These are phyloP conservation scores for Elsinoe australis DNA, from an alignment of 2,329 filamentous ascomycete species.

Conservation along the genomic window DNA sequence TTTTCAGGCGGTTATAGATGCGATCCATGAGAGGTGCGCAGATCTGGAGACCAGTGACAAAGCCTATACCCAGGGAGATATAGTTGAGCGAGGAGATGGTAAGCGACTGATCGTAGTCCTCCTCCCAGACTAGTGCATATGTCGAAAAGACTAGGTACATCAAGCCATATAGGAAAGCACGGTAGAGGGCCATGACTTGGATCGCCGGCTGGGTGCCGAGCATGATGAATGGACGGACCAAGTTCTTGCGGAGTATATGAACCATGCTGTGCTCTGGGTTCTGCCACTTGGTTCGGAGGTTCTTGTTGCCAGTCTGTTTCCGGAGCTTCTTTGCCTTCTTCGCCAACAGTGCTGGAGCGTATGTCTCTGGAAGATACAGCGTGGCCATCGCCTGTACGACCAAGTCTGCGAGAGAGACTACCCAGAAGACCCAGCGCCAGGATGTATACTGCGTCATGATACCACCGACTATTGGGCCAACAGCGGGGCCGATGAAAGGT, in stretches of 20 bases:
- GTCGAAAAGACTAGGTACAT: slow-evolving; percentile 26
- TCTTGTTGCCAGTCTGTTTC: slow-evolving; percentile 28
- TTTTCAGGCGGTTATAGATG: slow-evolving; percentile 33
- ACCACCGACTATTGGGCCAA: slow-evolving; percentile 32
- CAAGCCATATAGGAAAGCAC: slow-evolving; percentile 24
- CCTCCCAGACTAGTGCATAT: slow-evolving; percentile 23
- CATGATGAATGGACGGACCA: slow-evolving; percentile 25
- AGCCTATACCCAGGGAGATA: slow-evolving; percentile 45
- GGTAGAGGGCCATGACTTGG: slow-evolving; percentile 24
- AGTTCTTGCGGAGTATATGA: slow-evolving; percentile 23
- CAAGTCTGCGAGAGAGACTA: slow-evolving; percentile 66
- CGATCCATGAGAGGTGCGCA: slow-evolving; percentile 32
- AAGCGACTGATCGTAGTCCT: slow-evolving; percentile 23
- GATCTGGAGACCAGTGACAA: slow-evolving; percentile 42
- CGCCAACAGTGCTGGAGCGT: slow-evolving; percentile 54
- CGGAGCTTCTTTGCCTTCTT: slow-evolving; percentile 48
- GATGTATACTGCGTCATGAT: slow-evolving; percentile 54
- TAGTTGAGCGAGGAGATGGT: slow-evolving; percentile 25
- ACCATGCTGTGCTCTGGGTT: slow-evolving; percentile 23
- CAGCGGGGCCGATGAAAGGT: slow-evolving; percentile 26
- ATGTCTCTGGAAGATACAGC: slow-evolving; percentile 55
- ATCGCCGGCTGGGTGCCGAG: slow-evolving; percentile 24
- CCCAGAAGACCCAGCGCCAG: slow-evolving; percentile 81
- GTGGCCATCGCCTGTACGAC: slow-evolving; percentile 65
- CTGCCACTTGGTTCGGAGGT: slow-evolving; percentile 24